A percentile compares a stretch with the other conserved stretches of the same genome.
phyloP scores from a whole-genome alignment of 1,284 basidiomycete genomes.

The Ceratobasidium sp. region DNA sequence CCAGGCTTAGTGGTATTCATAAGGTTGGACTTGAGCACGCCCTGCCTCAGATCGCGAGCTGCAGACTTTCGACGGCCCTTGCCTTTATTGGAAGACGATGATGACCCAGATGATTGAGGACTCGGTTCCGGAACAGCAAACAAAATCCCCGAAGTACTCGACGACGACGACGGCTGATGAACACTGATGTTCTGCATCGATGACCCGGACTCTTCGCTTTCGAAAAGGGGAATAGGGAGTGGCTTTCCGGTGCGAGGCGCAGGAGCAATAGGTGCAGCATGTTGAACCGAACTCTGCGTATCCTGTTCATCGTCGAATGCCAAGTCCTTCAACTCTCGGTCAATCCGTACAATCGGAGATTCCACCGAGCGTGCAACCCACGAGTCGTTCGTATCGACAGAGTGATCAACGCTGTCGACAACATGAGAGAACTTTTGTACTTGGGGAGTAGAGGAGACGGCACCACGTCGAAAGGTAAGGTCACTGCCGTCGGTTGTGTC shows the following conservation, averaged over 20 bases:
- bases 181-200: constrained; percentile 21
- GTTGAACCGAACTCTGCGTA: constrained; percentile 21
- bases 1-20: constrained; percentile 32
- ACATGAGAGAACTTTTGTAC: constrained; percentile 51
- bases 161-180: constrained; percentile 26
- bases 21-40: constrained; percentile 32
- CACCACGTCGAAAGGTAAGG: constrained; percentile 70
- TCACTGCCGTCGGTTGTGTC: constrained; percentile 65
- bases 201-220: constrained; percentile 36
- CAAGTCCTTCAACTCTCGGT: constrained; percentile 69
- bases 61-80: constrained; percentile 58
- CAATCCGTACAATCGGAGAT: constrained; percentile 76
- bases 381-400: constrained; percentile 52
- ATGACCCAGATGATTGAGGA: constrained; percentile 16
- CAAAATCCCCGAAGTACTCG: constrained; percentile 38
- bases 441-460: constrained; percentile 79
- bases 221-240: constrained; percentile 4
- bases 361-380: constrained; percentile 71
- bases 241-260: constrained; percentile 4
- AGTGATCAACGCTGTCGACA: constrained; percentile 52
- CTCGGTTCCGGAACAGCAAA: constrained; percentile 41
- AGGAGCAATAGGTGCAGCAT: not conserved
- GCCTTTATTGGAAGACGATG: constrained; percentile 48
- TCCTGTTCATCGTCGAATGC: constrained; percentile 52
- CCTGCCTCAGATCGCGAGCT: constrained; percentile 25